These are phyloP conservation scores for Calonectria pteridis DNA, from an alignment of 2,329 filamentous ascomycete genomes.

Conservation along the genomic window DNA sequence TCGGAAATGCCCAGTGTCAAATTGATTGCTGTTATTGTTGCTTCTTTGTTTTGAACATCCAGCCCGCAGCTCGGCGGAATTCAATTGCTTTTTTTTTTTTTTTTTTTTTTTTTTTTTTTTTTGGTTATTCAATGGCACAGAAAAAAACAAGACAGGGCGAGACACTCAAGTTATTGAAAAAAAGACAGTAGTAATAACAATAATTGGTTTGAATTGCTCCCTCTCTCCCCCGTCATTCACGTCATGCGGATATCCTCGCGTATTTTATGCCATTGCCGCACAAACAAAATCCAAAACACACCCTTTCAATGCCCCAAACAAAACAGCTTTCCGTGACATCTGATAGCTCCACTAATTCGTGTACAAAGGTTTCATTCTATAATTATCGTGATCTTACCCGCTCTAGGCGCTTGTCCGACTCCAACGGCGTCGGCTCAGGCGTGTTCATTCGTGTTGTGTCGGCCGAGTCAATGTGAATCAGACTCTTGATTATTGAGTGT, in stretches of 20 bases:
- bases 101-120: not conserved
- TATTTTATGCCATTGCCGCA: not conserved
- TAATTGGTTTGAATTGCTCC: not conserved
- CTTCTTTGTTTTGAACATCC: not conserved
- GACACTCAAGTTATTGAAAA: not conserved
- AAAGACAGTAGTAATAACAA: not conserved
- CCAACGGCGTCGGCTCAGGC: constrained; percentile 48
- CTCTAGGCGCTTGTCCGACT: constrained; percentile 45
- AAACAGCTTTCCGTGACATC: not conserved
- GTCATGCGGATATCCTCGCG: not conserved
- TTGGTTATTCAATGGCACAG: too few species aligned
- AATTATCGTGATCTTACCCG: constrained; percentile 9
- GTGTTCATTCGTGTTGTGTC: constrained; percentile 47
- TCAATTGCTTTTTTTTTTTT: not conserved
- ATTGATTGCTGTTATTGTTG: not conserved
- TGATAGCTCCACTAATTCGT: not conserved
- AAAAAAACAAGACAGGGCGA: not conserved
- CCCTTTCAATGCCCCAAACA: constrained; percentile 1
- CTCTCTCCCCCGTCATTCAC: not conserved
- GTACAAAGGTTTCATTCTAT: constrained; percentile 13
- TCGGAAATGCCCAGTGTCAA: not conserved
- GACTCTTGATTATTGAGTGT: constrained; percentile 42
- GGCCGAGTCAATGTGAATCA: constrained; percentile 46
- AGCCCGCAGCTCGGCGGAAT: not conserved
- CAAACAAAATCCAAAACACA: constrained; percentile 11